Base-by-base conservation (phyloP, 2,329 filamentous ascomycete genomes). In the Stemphylium beticola region DNA sequence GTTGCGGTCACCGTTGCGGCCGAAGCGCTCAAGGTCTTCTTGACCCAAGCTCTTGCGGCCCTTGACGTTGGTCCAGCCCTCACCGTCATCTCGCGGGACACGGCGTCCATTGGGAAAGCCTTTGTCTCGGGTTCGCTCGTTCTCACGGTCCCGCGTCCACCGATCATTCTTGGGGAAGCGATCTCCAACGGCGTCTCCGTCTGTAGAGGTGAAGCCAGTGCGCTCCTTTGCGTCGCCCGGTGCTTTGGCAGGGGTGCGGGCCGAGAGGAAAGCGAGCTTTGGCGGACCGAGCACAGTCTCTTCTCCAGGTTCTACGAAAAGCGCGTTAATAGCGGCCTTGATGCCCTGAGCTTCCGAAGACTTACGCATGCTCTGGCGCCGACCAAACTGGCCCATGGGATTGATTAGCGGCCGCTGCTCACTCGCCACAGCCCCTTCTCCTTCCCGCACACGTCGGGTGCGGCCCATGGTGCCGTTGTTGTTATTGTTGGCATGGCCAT, bases 251-350 rank as follows among this genome's bases (percentile, higher is more conserved):
- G 76, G 73, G 22, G 54, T 60, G 56, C 85, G 82, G 47, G 88
- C 84, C 1, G 92, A 96, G 48, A 91, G 86, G 75, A 97, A 96
- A 39, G 87, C 86, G 41, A 87, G 91, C 74, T 91, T 90, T 1
- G 92, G 91, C 17, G 92, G 92, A 12, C 91, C 92, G 53, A 96
- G 88, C 54, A 95, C 84, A 53, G 96, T 89, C 61, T 96, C 92
- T 66, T 96, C 93, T 46, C 68, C 68, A 67, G 85, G 79, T 73
- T 85, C 86, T 89, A 63, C 33, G 65, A 67, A 62, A 57, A 60
- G 61, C 46, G 65, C 53, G 55, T 73, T 64, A 73, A 68, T 67
- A 70, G 66, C 58, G 58, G 60, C 60, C 49, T 64, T 55, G 29
- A 62, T 56, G 60, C 55, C 76, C 79, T 77, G 77, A 70, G 77